Evolutionary conservation across 768 basidiomycete genomes (phyloP), one percentile per base, ranked within the genome.

Genomic region (Floccularia luteovirens): DNA sequence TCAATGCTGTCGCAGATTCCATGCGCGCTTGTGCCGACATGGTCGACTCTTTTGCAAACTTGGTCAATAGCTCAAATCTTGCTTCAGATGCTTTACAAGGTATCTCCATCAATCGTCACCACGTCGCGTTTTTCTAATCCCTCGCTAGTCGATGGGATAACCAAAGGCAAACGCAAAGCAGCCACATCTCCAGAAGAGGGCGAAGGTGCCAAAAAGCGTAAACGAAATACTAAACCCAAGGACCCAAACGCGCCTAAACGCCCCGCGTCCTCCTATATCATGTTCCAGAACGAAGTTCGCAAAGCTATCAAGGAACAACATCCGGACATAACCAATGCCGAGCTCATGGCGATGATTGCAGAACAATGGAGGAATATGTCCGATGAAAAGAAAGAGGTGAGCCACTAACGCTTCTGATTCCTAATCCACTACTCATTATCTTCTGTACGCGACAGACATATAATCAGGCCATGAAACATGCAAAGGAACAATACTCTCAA

Each of bases 221-320:
- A 71, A 57, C 72, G 77, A 47, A 66, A 66, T 49, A 66, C 65
- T 42, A 90, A 82, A 61, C 82, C 83, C 50, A 69, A 82, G 60
- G 93, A 98, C 53, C 91, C 92, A 14, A 85, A 92, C 60, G 91
- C 91, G 43, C 94, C 94, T 23, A 96, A 93, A 58, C 82, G 90
- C 6, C 93, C 94, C 20, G 74, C 90, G 11, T 88, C 88, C 5
- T 90, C 91, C 14, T 98, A 94, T 64, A 77, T 98, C 53, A 66
- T 93, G 49, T 98, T 85, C 72, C 94, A 97, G 65, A 96, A 94
- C 56, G 85, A 87, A 11, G 72, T 91, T 39, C 83, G 91, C 57
- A 75, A 75, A 43, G 69, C 76, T 42, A 69, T 93, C 49, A 80
- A 82, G 65, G 66, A 69, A 27, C 60, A 70, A 49, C 62, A 85